Base-by-base conservation (phyloP, 2,329 filamentous ascomycete genomes). In the Penicillium sp. region DNA sequence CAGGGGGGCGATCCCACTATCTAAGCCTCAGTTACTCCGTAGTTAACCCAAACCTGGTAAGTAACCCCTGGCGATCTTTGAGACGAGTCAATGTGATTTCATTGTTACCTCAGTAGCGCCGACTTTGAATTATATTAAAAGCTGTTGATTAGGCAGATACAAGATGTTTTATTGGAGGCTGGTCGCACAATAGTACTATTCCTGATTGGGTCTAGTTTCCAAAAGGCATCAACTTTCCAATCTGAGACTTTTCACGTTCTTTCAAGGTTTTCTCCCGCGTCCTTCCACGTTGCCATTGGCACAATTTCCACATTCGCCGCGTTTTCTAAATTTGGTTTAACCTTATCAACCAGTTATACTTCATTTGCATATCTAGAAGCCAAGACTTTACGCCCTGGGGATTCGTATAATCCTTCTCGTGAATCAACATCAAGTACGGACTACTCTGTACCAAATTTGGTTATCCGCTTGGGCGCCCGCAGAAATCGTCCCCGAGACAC, bases 11-110 rank as follows among this genome's bases (percentile, higher is more conserved):
- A 42, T 50, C 31, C 0, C n/a, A 10, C 17, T 36, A 43, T 55
- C 38, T 44, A 55, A 55, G 53, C 53, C 53, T 23, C 5, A 31
- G 47, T n/a, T n/a, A n/a, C n/a, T n/a, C n/a, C n/a, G n/a, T n/a
- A n/a, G n/a, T 50, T 36, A 43, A 42, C 29, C 38, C 33, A 36
- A 43, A 42, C 53, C 33, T 25, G 3, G 15, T 25, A 7, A 8
- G 19, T 31, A 21, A 25, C 29, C 19, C 52, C 27, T 23, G 21
- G 38, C 21, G 33, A 31, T 38, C 21, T 25, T 13, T 19, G 23
- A 19, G 17, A 39, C 6, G 15, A 21, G 35, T 55, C 27, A 19
- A 27, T 29, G 13, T 31, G 29, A 43, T 2, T 52, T 43, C 15
- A 31, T 27, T 19, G 35, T 38, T n/a, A 12, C 19, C 8, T 47